A percentile compares a stretch with the other conserved stretches of the same genome.
Evolutionary conservation across 495 filamentous ascomycete species (phyloP).

Genomic region (Penicillium nucicola): DNA sequence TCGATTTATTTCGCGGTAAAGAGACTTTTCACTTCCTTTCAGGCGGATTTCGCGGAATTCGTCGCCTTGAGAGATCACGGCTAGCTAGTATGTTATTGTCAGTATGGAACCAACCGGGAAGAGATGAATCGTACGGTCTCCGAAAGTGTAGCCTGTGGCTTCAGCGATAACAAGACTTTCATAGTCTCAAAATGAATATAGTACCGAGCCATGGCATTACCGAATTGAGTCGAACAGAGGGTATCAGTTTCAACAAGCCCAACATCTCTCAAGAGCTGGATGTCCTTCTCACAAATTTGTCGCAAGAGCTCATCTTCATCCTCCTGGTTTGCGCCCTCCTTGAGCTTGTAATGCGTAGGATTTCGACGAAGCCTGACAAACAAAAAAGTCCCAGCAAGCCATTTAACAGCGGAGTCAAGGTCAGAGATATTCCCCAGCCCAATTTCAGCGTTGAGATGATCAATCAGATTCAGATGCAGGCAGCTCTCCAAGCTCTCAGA

Average conservation of each 20-base stretch:
- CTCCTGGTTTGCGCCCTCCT: conserved; percentile 50
- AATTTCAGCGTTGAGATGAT: conserved; percentile 93
- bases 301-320: conserved; percentile 69
- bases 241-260: conserved; percentile 52
- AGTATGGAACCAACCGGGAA: conserved; percentile 13
- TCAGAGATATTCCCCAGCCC: conserved; percentile 75
- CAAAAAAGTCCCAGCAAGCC: conserved; percentile 86
- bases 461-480: conserved; percentile 82
- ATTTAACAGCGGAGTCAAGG: conserved; percentile 68
- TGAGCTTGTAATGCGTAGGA: conserved; percentile 73
- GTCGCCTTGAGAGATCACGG: conserved; percentile 63
- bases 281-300: conserved; percentile 76
- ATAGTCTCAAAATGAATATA: conserved; percentile 91
- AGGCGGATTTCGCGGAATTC: conserved; percentile 79
- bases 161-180: conserved; percentile 67
- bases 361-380: conserved; percentile 79
- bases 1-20: conserved; percentile 83
- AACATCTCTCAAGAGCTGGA: conserved; percentile 62
- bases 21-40: conserved; percentile 65
- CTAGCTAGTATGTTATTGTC: conserved; percentile 50
- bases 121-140: conserved; percentile 61
- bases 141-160: conserved; percentile 56
- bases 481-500: conserved; percentile 83
- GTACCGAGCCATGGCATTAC: conserved; percentile 89
- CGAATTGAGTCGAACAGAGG: conserved; percentile 72